These are phyloP conservation scores for Chlorella sp. DNA, from an alignment of 139 green algal genomes.

Conservation along the genomic window DNA sequence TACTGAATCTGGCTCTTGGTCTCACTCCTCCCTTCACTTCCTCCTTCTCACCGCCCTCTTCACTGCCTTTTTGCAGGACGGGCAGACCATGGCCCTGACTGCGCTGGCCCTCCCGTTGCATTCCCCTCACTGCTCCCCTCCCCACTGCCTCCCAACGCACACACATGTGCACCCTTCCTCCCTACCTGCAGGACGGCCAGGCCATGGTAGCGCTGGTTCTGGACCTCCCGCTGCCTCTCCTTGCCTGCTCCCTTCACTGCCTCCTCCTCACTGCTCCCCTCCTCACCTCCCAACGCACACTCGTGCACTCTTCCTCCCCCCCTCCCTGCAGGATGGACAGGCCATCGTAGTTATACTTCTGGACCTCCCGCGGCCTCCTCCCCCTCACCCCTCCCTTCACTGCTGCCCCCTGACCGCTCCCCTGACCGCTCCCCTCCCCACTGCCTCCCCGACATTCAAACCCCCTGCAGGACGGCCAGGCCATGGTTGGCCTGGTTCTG, in stretches of 20 bases:
- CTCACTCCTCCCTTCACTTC: too few relatives aligned
- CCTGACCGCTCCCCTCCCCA: too few relatives aligned
- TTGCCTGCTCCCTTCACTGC: slow-evolving; percentile 55
- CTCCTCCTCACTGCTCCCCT: too few relatives aligned
- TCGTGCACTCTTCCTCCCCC: too few relatives aligned
- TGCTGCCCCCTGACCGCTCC: too few relatives aligned
- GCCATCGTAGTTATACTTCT: slow-evolving; percentile 45
- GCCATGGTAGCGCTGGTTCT: slow-evolving; percentile 44
- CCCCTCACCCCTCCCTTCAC: too few relatives aligned
- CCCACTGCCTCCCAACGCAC: background rate
- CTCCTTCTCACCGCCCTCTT: too few relatives aligned
- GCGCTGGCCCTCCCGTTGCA: slow-evolving; percentile 44
- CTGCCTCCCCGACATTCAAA: too few relatives aligned
- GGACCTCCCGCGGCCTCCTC: slow-evolving; percentile 46
- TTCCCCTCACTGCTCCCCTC: slow-evolving; percentile 46
- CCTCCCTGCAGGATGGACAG: background rate
- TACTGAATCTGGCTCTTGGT: too few relatives aligned
- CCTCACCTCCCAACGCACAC: too few relatives aligned
- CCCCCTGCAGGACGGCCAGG: background rate
- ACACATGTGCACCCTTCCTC: too few relatives aligned
- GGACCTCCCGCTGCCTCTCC: slow-evolving; percentile 46
- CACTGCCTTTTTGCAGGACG: slow-evolving; percentile 1
- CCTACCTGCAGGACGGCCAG: background rate
- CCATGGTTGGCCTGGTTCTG: slow-evolving; percentile 44
- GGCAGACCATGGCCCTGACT: slow-evolving; percentile 20